Conservation (phyloP, 208 protist species). For the Crithidia brevicula region DNA sequence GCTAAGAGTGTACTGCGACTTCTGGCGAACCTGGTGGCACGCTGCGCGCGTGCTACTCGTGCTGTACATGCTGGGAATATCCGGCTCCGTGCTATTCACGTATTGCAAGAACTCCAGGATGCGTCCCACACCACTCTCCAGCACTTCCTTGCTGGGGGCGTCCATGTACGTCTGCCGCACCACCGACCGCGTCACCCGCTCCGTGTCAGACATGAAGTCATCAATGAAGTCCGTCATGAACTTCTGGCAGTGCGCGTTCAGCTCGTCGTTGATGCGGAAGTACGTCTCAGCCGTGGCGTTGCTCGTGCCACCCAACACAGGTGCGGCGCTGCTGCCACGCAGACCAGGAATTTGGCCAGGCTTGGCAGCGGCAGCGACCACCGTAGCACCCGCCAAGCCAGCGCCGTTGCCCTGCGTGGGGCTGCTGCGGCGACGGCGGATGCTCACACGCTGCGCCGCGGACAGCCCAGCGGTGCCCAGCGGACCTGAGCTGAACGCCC, state of each 20-base stretch:
- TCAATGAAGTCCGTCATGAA: constrained; percentile 58
- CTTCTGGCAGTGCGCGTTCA: constrained; percentile 37
- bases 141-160: constrained; percentile 39
- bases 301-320: constrained; percentile 14
- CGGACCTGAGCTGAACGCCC: not conserved
- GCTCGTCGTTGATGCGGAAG: constrained; percentile 36
- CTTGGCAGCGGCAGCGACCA: not conserved
- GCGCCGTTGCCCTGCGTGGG: constrained; percentile 26
- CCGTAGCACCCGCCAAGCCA: not conserved
- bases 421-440: constrained; percentile 36
- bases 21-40: constrained; percentile 48
- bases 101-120: constrained; percentile 53
- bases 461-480: constrained; percentile 10
- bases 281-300: constrained; percentile 32
- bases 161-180: constrained; percentile 59
- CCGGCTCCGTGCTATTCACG: constrained; percentile 41
- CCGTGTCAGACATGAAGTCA: constrained; percentile 44
- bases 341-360: constrained; percentile 27
- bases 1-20: constrained; percentile 49
- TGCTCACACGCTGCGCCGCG: constrained; percentile 24
- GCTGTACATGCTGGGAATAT: constrained; percentile 51
- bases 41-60: constrained; percentile 37
- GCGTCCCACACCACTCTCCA: constrained; percentile 50
- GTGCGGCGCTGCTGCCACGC: constrained; percentile 12
- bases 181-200: constrained; percentile 39